Percentiles rank a stretch among this genome's conserved stretches.
phyloP scores from a whole-genome alignment of 2,329 filamentous ascomycete genomes.

The Podosphaera xanthii region DNA sequence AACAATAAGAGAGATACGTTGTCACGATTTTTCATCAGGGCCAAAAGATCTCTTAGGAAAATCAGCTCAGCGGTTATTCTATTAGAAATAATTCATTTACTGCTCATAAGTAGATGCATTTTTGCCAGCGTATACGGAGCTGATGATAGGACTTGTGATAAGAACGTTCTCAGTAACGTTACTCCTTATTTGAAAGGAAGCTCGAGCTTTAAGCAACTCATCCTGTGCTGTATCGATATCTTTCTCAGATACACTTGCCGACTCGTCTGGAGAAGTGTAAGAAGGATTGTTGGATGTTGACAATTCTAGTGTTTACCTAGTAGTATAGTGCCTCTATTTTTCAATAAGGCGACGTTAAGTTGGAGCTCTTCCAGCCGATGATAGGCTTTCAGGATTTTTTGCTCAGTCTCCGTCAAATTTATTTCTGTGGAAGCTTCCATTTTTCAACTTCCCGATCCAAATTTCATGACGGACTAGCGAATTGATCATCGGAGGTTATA shows the following conservation, averaged over 20 bases:
- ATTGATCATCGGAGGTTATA: too few species aligned
- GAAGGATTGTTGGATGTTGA: neutral
- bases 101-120: slow-evolving; percentile 43
- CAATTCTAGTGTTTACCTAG: slow-evolving; percentile 6
- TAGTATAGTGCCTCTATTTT: slow-evolving; percentile 18
- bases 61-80: neutral
- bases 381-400: slow-evolving; percentile 43
- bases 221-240: slow-evolving; percentile 35
- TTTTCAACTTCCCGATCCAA: slow-evolving; percentile 4
- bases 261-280: slow-evolving; percentile 8
- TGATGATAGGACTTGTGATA: slow-evolving; percentile 51
- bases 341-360: slow-evolving; percentile 46
- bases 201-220: slow-evolving; percentile 42
- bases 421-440: slow-evolving; percentile 5
- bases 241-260: slow-evolving; percentile 22
- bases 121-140: slow-evolving; percentile 48
- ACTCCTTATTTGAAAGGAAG: slow-evolving; percentile 45
- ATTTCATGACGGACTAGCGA: too few species aligned
- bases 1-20: slow-evolving; percentile 39
- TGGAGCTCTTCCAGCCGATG: slow-evolving; percentile 48
- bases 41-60: slow-evolving; percentile 25
- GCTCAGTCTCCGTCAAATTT: slow-evolving; percentile 42
- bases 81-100: slow-evolving; percentile 21
- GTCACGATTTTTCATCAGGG: slow-evolving; percentile 45
- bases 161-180: slow-evolving; percentile 46